A percentile compares a stretch with the other conserved stretches of the same genome.
Conservation (phyloP, 768 basidiomycete genomes). For the Lanmaoa pseudosensibilis region DNA sequence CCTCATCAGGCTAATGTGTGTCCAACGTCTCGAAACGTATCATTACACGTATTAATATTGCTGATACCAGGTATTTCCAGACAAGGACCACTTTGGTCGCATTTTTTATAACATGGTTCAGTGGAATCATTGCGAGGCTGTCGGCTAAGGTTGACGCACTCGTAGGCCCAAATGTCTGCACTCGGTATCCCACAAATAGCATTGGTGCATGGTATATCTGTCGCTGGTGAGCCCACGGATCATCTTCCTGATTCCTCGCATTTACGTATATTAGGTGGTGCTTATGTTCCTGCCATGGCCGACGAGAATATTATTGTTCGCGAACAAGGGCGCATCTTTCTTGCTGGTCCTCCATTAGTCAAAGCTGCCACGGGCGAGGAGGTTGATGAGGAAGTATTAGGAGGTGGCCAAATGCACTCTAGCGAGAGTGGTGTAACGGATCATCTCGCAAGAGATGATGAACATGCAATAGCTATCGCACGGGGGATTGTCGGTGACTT, state of each 20-base stretch:
- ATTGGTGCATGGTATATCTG: slow-evolving; percentile 91
- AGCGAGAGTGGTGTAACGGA: slow-evolving; percentile 90
- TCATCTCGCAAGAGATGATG: slow-evolving; percentile 81
- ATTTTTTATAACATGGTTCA: slow-evolving; percentile 96
- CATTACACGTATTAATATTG: background rate
- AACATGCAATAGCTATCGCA: slow-evolving; percentile 80
- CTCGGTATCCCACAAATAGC: slow-evolving; percentile 89
- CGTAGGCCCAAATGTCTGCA: slow-evolving; percentile 88
- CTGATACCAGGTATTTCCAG: slow-evolving; percentile 70
- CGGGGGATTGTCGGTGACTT: slow-evolving; percentile 76
- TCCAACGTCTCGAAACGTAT: background rate
- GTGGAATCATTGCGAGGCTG: slow-evolving; percentile 1
- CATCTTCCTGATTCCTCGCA: slow-evolving; percentile 1
- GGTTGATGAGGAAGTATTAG: slow-evolving; percentile 89
- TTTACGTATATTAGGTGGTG: slow-evolving; percentile 57
- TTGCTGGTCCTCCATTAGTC: slow-evolving; percentile 92
- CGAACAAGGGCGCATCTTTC: slow-evolving; percentile 90
- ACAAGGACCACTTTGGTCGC: slow-evolving; percentile 92
- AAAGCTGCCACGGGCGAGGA: slow-evolving; percentile 93
- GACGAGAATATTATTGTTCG: slow-evolving; percentile 91
- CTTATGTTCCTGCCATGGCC: slow-evolving; percentile 95
- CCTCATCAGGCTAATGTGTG: slow-evolving; percentile 83
- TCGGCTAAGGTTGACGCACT: slow-evolving; percentile 9
- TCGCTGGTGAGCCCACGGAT: slow-evolving; percentile 56
- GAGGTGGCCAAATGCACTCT: slow-evolving; percentile 90